phyloP scores from a whole-genome alignment of 2,329 filamentous ascomycete species.

The Pezicula neosporulosa region DNA sequence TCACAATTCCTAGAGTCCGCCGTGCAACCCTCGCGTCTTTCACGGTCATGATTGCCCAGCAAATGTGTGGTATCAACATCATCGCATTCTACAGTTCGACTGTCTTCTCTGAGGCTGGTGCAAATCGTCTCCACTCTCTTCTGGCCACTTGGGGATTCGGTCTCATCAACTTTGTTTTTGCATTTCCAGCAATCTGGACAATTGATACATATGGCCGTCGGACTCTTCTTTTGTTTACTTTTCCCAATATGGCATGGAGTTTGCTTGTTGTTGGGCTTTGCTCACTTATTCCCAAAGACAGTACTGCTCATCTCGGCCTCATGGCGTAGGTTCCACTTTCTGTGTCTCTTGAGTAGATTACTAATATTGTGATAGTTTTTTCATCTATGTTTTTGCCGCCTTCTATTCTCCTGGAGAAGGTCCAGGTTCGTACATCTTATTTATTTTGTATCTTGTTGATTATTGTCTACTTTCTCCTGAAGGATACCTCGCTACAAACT shows the following conservation, averaged over 20 bases:
- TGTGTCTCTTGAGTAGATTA: background rate
- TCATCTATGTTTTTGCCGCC: conserved; percentile 57
- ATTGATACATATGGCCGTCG: conserved; percentile 63
- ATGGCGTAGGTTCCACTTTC: conserved; percentile 36
- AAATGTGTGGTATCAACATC: conserved; percentile 38
- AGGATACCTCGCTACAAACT: too few species aligned
- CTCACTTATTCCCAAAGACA: conserved; percentile 40
- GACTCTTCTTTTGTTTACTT: conserved; percentile 57
- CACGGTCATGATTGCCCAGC: conserved; percentile 63
- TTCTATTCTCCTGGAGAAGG: conserved; percentile 66
- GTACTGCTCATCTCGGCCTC: conserved; percentile 41
- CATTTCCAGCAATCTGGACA: conserved; percentile 61
- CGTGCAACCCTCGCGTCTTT: conserved; percentile 74
- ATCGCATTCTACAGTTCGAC: conserved; percentile 71
- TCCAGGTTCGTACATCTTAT: conserved; percentile 27
- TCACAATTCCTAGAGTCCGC: conserved; percentile 66
- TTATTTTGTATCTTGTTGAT: too few species aligned
- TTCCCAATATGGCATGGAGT: conserved; percentile 63
- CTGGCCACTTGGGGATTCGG: conserved; percentile 62
- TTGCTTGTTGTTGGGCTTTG: conserved; percentile 54
- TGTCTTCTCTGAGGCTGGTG: conserved; percentile 54
- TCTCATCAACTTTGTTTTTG: conserved; percentile 59
- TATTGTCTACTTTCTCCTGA: too few species aligned
- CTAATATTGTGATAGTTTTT: conserved; percentile 21
- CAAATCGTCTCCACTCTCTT: conserved; percentile 48